These are phyloP conservation scores for Flaveria robusta DNA, from an alignment of 129 eudicot species.

Conservation along the genomic window DNA sequence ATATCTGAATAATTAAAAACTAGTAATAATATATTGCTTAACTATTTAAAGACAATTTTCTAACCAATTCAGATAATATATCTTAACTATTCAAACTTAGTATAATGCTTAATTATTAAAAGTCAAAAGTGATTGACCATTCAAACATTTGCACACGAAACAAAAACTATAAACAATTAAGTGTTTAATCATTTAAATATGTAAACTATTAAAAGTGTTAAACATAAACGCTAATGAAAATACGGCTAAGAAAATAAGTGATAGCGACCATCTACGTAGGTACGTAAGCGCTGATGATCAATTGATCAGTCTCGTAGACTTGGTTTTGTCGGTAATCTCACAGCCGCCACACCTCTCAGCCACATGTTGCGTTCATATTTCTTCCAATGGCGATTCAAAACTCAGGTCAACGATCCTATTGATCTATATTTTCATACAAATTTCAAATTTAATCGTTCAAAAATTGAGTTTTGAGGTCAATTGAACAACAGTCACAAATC, in stretches of 20 bases:
- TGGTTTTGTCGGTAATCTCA: slow-evolving; percentile 24
- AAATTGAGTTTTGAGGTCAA: background rate
- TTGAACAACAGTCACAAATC: background rate
- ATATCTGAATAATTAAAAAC: too few relatives aligned
- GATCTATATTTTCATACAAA: background rate
- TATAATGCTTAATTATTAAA: too few relatives aligned
- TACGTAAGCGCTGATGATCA: slow-evolving; percentile 39
- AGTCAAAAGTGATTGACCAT: too few relatives aligned
- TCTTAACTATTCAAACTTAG: too few relatives aligned
- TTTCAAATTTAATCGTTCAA: slow-evolving; percentile 2
- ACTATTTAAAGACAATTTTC: too few relatives aligned
- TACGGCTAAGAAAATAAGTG: background rate
- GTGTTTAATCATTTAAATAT: too few relatives aligned
- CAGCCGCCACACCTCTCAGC: slow-evolving; percentile 30
- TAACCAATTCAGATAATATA: too few relatives aligned
- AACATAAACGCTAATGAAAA: too few relatives aligned
- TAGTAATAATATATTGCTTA: too few relatives aligned
- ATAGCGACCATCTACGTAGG: slow-evolving; percentile 13
- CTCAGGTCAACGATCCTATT: slow-evolving; percentile 22
- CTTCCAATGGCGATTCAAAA: background rate
- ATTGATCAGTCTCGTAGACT: slow-evolving; percentile 13
- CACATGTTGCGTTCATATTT: slow-evolving; percentile 26
- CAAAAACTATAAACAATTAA: too few relatives aligned
- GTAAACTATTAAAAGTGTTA: too few relatives aligned
- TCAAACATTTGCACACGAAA: too few relatives aligned